Evolutionary conservation across 2,329 filamentous ascomycete genomes (phyloP).

Genomic region (Colletotrichum sp.): DNA sequence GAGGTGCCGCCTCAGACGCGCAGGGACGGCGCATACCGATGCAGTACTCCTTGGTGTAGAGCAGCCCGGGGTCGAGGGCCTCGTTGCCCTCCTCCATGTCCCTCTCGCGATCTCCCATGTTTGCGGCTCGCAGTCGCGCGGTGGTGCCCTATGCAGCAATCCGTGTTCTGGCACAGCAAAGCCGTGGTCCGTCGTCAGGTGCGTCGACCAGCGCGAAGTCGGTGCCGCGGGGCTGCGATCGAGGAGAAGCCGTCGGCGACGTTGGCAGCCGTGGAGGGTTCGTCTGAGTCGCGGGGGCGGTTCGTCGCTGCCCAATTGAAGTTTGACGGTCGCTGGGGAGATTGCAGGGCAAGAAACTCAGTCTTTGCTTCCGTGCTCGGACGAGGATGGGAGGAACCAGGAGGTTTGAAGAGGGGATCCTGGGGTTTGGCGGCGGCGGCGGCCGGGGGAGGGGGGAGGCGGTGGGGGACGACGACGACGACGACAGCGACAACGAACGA

Average conservation of each 20-base stretch:
- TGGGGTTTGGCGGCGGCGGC: background rate
- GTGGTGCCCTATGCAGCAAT: background rate
- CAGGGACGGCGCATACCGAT: slow-evolving; percentile 64
- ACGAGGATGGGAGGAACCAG: background rate
- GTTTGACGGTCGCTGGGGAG: background rate
- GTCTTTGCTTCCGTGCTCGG: background rate
- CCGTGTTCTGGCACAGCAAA: background rate
- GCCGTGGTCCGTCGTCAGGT: background rate
- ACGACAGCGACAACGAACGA: background rate
- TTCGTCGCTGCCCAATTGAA: background rate
- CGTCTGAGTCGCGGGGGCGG: background rate
- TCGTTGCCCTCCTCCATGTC: slow-evolving; percentile 55
- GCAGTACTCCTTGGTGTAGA: slow-evolving; percentile 93
- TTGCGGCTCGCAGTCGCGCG: slow-evolving; percentile 14
- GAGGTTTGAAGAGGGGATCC: background rate
- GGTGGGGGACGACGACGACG: background rate
- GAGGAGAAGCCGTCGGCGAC: background rate
- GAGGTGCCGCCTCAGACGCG: background rate
- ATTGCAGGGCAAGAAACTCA: background rate
- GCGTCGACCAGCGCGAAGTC: background rate
- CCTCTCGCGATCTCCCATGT: slow-evolving; percentile 55
- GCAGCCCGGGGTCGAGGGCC: slow-evolving; percentile 80
- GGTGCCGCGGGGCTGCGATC: background rate
- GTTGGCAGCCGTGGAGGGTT: background rate
- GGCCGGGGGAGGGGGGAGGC: background rate